phyloP scores from a whole-genome alignment of 306 rosid genomes.

The Acacia acuminata region DNA sequence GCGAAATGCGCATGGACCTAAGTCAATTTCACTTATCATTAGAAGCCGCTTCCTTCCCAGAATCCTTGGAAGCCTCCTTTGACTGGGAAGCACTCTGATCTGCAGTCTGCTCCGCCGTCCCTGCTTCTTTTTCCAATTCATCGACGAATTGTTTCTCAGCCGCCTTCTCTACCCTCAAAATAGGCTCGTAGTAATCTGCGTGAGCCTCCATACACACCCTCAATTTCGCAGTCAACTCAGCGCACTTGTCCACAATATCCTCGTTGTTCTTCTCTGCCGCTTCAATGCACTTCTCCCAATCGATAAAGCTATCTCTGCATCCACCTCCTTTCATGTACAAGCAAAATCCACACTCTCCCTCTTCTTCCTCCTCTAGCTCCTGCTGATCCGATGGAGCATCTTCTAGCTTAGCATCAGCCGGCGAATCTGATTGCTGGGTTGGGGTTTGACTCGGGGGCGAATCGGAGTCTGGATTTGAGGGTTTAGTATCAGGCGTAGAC shows the following conservation, averaged over 20 bases:
- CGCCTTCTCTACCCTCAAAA: slow-evolving; percentile 18
- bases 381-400: background rate
- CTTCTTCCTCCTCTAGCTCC: background rate
- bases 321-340: slow-evolving; percentile 21
- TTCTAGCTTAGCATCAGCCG: background rate
- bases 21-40: background rate
- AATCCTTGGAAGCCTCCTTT: background rate
- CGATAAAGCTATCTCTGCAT: slow-evolving; percentile 19
- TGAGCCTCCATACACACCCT: slow-evolving; percentile 21
- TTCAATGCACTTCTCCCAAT: slow-evolving; percentile 19
- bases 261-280: slow-evolving; percentile 17
- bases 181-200: slow-evolving; percentile 4
- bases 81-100: background rate
- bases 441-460: background rate
- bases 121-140: slow-evolving; percentile 6
- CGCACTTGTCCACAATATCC: slow-evolving; percentile 12
- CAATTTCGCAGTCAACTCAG: background rate
- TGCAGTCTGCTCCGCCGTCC: background rate
- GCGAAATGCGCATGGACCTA: background rate
- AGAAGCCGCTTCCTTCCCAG: background rate
- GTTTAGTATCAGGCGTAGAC: background rate
- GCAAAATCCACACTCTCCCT: slow-evolving; percentile 22
- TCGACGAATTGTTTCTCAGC: background rate
- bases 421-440: slow-evolving; percentile 1
- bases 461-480: background rate